These are phyloP conservation scores for Podospora australis DNA, from an alignment of 495 filamentous ascomycete genomes.

Conservation along the genomic window DNA sequence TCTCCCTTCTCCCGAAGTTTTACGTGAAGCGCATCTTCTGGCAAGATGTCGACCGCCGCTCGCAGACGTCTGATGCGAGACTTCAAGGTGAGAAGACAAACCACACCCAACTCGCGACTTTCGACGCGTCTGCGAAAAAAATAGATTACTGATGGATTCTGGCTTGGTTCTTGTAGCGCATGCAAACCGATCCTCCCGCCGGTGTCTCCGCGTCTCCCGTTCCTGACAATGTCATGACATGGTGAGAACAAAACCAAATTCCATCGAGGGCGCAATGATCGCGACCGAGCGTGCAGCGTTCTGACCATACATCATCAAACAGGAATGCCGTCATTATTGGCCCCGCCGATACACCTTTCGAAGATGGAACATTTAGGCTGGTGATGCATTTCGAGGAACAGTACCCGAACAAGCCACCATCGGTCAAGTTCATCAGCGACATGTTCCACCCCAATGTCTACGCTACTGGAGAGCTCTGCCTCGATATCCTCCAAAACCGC, in stretches of 20 bases:
- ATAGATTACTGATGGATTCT: slow-evolving; percentile 18
- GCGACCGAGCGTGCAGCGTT: neutral
- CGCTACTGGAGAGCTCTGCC: slow-evolving; percentile 89
- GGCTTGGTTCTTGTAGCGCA: slow-evolving; percentile 55
- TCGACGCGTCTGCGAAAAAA: too few species aligned
- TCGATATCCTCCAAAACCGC: slow-evolving; percentile 95
- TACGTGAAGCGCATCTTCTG: neutral
- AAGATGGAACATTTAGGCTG: slow-evolving; percentile 94
- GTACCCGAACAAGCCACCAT: slow-evolving; percentile 95
- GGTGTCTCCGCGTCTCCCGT: slow-evolving; percentile 96
- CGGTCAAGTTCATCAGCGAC: slow-evolving; percentile 95
- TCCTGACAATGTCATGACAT: slow-evolving; percentile 99
- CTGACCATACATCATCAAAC: slow-evolving; percentile 4
- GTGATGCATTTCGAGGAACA: slow-evolving; percentile 99
- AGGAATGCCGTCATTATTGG: slow-evolving; percentile 99
- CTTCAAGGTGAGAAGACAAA: slow-evolving; percentile 70
- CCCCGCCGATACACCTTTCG: slow-evolving; percentile 94
- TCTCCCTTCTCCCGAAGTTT: neutral
- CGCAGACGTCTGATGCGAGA: slow-evolving; percentile 95
- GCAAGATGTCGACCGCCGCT: slow-evolving; percentile 82
- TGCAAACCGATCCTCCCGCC: slow-evolving; percentile 98
- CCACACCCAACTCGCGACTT: neutral
- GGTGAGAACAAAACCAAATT: slow-evolving; percentile 48
- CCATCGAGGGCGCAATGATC: too few species aligned
- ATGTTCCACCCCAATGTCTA: slow-evolving; percentile 99